Percentiles rank a stretch among this genome's conserved stretches.
These are phyloP conservation scores for Cardamine occulta DNA, from an alignment of 345 rosid species.

Conservation along the genomic window DNA sequence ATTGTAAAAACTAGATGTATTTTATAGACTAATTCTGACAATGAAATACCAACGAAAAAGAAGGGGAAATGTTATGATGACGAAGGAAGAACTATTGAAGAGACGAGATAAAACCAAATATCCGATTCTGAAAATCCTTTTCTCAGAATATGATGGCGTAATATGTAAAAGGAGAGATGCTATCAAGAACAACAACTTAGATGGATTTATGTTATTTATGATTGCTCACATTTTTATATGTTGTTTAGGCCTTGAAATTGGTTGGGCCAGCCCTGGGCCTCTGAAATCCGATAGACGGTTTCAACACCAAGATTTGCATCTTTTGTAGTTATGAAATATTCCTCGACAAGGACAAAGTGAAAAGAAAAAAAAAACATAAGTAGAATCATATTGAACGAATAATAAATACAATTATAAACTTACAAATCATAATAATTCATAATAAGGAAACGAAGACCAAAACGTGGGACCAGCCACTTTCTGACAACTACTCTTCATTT, in stretches of 20 bases:
- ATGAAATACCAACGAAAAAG: no score
- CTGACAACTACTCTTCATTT: conserved; percentile 29
- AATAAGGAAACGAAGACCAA: conserved; percentile 20
- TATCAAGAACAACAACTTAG: no score
- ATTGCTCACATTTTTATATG: not conserved
- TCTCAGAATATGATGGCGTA: no score
- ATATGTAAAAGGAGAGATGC: no score
- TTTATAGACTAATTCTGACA: no score
- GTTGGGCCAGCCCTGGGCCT: not conserved
- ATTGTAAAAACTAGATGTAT: no score
- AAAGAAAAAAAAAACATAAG: not conserved
- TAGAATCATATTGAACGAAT: conserved; percentile 8
- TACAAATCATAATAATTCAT: not conserved
- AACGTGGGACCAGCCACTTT: conserved; percentile 44
- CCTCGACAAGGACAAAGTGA: not conserved
- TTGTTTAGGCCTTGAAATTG: not conserved
- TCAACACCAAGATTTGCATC: not conserved
- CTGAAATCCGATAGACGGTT: not conserved
- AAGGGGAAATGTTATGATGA: no score
- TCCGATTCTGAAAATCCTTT: no score
- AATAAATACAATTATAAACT: not conserved
- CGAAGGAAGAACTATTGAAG: no score
- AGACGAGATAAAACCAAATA: no score
- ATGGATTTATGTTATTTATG: no score
- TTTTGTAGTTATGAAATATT: not conserved